These are phyloP conservation scores for Chimonanthus salicifolius DNA, from an alignment of 164 flowering plant genomes.

Conservation along the genomic window DNA sequence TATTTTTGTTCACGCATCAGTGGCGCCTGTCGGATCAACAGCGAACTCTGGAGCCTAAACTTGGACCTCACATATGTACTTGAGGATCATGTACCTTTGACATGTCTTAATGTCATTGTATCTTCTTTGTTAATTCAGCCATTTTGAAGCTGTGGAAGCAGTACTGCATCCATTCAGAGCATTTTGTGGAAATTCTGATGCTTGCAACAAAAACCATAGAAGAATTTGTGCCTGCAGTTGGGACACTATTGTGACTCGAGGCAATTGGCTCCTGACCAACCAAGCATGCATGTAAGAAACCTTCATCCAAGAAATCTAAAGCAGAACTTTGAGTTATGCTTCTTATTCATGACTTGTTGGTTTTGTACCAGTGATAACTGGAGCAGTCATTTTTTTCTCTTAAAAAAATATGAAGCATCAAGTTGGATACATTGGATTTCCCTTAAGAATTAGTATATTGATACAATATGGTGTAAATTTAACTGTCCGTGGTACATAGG, in stretches of 20 bases:
- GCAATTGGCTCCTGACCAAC: not conserved
- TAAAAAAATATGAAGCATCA: not conserved
- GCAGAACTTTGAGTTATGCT: not conserved
- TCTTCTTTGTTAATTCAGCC: constrained; percentile 34
- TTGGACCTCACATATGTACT: too few relatives aligned
- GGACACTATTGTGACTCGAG: constrained; percentile 16
- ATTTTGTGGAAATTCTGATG: constrained; percentile 67
- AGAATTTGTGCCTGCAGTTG: constrained; percentile 47
- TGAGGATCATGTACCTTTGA: not conserved
- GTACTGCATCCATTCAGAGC: constrained; percentile 89
- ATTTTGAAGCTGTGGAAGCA: constrained; percentile 88
- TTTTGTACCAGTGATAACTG: too few relatives aligned
- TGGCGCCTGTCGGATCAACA: too few relatives aligned
- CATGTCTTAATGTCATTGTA: not conserved
- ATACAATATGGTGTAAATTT: not conserved
- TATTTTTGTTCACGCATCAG: too few relatives aligned
- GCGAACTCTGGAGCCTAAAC: too few relatives aligned
- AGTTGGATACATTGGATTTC: not conserved
- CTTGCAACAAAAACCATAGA: constrained; percentile 81
- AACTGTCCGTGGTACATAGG: not conserved
- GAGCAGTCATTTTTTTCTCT: too few relatives aligned
- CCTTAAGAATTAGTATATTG: not conserved
- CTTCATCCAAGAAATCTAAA: not conserved
- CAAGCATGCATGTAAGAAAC: not conserved
- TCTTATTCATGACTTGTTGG: not conserved